Base-by-base conservation (phyloP, 306 rosid genomes). In the Erythrophleum fordii region DNA sequence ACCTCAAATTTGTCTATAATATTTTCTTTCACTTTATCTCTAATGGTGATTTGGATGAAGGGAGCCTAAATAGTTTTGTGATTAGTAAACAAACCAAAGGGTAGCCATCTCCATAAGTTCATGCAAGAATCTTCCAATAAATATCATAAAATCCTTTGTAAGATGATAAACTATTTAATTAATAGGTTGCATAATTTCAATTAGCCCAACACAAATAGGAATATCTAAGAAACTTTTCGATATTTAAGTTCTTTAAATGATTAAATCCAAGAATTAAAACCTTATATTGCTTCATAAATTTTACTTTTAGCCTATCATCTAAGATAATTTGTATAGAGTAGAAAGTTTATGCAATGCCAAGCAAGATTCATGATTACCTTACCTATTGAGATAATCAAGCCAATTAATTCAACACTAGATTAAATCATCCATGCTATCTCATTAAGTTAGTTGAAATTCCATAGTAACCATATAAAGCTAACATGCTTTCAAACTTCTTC, bases 141-240 rank as follows among this genome's bases (percentile, higher is more conserved):
- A 53, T 53, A 53, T 53, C 3, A 53, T 53, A 22, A 53, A 53
- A 53, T 53, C 28, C 60, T 53, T 53, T 8, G 4, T 53, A n/a
- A 13, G 25, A 20, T 6, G 60, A 53, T 8, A 53, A 20, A 53
- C 7, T n/a, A 22, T 20, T n/a, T 53, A 8, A 20, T 20, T 53
- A 20, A 20, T 53, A 56, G 62, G 62, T 8, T 56, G 1, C 0
- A 5, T 56, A 26, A 45, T 22, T 56, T 9, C 62, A 45, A 23
- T 70, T 41, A 56, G 44, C 20, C 61, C 77, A 79, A 29, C 51
- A 78, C 35, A 52, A 68, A 53, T 7, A 13, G 37, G 59, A 55
- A 42, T 12, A 31, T 45, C 66, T 10, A 59, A 59, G 1, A 59
- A 59, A 59, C 17, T 59, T 11, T 59, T 23, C 35, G 26, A 59